Base-by-base conservation (phyloP, 495 filamentous ascomycete genomes). In the Penicillium cataractarum region DNA sequence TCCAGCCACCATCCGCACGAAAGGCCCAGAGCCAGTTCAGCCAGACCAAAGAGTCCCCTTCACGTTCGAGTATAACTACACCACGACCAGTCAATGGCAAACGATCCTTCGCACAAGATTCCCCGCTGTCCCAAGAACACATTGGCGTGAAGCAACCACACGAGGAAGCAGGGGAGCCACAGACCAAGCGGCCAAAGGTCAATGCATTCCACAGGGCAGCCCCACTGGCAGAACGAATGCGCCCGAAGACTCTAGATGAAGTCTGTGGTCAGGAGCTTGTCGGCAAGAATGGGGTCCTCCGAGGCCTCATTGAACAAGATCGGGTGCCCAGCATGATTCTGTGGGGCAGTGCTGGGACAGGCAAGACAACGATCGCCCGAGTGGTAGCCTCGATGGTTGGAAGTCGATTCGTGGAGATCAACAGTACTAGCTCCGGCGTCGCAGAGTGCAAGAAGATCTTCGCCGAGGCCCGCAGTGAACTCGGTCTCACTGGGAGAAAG, bases 351-450 rank as follows among this genome's bases (percentile, higher is more conserved):
- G 89, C 93, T 2, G 95, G 95, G 3, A 97, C 92, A 4, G 95
- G 95, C 31, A 99, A 99, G 77, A 99, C 95, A 2, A 98, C 95
- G 0, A 97, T 99, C 63, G 95, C 94, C 10, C 80, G 94, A n/a
- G 91, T 96, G 8, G 90, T 99, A 58, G 90, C 95, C n/a, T 84
- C 87, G 3, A 86, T 86, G 70, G 90, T 89, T 6, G 90, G 88
- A 26, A 88, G 88, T 58, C 84, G 95, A 9, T 97, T 97, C 71
- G 88, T 98, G 44, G 95, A 99, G 80, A 94, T 99, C 77, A 97
- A 96, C 74, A 95, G 92, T 59, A 97, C 93, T 3, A 92, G 89
- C 70, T 87, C 84, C 7, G 93, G 93, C 0, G 92, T 99, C n/a
- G 92, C 84, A 17, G 94, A 98, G 70, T 92, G 86, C 82, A 99